These are phyloP conservation scores for Diplodia mutila DNA, from an alignment of 2,329 filamentous ascomycete genomes.

Conservation along the genomic window DNA sequence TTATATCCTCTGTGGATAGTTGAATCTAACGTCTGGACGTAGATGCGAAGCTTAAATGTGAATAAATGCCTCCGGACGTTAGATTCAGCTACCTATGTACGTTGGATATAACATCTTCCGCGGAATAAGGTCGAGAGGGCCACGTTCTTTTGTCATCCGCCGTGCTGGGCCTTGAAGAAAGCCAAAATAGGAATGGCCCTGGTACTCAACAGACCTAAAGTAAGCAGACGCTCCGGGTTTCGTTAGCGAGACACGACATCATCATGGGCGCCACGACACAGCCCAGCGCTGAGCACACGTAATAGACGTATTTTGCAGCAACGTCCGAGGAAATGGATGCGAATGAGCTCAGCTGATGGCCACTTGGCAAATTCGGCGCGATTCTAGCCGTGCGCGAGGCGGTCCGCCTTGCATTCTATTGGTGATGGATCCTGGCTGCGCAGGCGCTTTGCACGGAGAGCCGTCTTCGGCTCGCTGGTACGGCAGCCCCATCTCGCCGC, in stretches of 20 bases:
- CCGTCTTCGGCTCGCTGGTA: slow-evolving; percentile 8
- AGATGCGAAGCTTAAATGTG: no score
- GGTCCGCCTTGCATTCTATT: slow-evolving; percentile 16
- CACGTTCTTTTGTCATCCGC: no score
- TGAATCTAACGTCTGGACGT: no score
- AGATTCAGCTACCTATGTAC: no score
- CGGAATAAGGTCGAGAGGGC: no score
- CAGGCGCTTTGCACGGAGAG: slow-evolving; percentile 15
- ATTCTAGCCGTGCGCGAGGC: neutral
- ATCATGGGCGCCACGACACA: slow-evolving; percentile 19
- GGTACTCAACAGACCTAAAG: neutral
- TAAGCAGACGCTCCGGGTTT: neutral
- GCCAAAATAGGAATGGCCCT: slow-evolving; percentile 3
- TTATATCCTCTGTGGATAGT: no score
- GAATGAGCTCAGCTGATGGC: slow-evolving; percentile 22
- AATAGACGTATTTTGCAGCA: neutral
- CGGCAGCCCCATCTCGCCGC: slow-evolving; percentile 10
- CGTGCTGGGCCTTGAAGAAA: neutral
- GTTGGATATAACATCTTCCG: no score
- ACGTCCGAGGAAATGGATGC: slow-evolving; percentile 11
- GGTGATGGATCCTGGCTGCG: slow-evolving; percentile 15
- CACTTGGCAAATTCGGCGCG: neutral
- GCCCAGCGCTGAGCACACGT: slow-evolving; percentile 8
- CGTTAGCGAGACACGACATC: slow-evolving; percentile 18
- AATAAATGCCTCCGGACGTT: no score